phyloP scores from a whole-genome alignment of 805 yeast species.

The Yarrowia yakushimensis region DNA sequence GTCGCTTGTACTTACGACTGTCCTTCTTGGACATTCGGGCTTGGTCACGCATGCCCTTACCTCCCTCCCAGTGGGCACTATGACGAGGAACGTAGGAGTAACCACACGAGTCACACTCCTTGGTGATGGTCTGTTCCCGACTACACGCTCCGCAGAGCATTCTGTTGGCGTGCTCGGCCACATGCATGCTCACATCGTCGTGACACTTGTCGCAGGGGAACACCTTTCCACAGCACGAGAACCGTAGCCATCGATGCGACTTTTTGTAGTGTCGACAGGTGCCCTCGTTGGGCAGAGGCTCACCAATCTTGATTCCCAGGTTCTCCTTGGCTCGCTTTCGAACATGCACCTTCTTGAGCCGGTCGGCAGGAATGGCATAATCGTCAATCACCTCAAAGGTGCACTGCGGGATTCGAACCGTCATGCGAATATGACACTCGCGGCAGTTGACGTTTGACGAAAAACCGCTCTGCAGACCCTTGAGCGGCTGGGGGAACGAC shows the following conservation, averaged over 20 bases:
- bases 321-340: constrained; percentile 36
- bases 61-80: constrained; percentile 47
- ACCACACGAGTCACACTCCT: constrained; percentile 43
- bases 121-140: constrained; percentile 59
- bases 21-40: constrained; percentile 43
- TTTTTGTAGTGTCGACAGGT: constrained; percentile 43
- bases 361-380: constrained; percentile 27
- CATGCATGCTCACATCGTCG: constrained; percentile 32
- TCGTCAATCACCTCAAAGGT: constrained; percentile 32
- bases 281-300: constrained; percentile 92
- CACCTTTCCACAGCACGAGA: constrained; percentile 43
- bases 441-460: constrained; percentile 37
- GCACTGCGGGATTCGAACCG: constrained; percentile 37
- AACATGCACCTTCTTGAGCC: constrained; percentile 24
- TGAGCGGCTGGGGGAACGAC: constrained; percentile 33
- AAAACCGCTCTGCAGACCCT: constrained; percentile 38
- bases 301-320: constrained; percentile 53
- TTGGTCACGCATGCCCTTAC: constrained; percentile 43
- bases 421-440: constrained; percentile 39
- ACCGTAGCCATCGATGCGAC: constrained; percentile 44
- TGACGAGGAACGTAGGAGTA: constrained; percentile 38
- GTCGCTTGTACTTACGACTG: constrained; percentile 40
- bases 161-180: constrained; percentile 40
- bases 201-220: constrained; percentile 45
- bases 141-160: constrained; percentile 61